These are phyloP conservation scores for Kwoniella bestiolae DNA, from an alignment of 768 basidiomycete genomes.

Conservation along the genomic window DNA sequence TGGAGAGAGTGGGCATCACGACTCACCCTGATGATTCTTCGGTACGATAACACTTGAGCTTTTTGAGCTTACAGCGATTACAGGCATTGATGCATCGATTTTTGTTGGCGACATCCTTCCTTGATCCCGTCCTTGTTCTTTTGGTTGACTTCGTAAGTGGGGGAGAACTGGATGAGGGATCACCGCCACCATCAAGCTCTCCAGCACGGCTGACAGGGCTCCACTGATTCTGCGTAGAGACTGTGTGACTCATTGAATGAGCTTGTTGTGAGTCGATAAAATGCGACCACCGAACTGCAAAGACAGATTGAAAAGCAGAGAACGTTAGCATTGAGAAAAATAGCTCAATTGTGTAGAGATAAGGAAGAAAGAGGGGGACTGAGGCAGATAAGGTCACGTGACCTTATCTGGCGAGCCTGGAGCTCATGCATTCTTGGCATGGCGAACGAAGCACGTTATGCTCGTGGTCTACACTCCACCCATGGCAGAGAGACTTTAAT, in stretches of 20 bases:
- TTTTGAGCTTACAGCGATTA: constrained; percentile 28
- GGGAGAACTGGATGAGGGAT: not conserved
- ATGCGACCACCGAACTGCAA: too few relatives aligned
- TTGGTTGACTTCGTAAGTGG: not conserved
- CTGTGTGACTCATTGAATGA: not conserved
- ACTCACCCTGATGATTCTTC: constrained; percentile 12
- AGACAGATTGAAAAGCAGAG: not conserved
- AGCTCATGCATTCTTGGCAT: too few relatives aligned
- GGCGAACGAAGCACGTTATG: too few relatives aligned
- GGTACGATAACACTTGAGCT: constrained; percentile 22
- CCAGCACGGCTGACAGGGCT: not conserved
- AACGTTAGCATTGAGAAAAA: not conserved
- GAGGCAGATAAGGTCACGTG: constrained; percentile 1
- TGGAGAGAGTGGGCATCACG: not conserved
- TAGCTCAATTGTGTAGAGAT: not conserved
- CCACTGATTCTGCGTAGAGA: not conserved
- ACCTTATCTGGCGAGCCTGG: too few relatives aligned
- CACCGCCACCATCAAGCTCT: not conserved
- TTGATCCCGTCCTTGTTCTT: not conserved
- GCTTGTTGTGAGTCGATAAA: too few relatives aligned
- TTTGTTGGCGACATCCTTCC: not conserved
- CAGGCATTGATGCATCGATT: constrained; percentile 28
- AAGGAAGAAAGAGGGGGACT: not conserved
- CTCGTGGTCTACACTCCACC: too few relatives aligned
- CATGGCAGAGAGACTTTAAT: too few relatives aligned